Base-by-base conservation (phyloP, 768 basidiomycete species). In the Boletales sp. region DNA sequence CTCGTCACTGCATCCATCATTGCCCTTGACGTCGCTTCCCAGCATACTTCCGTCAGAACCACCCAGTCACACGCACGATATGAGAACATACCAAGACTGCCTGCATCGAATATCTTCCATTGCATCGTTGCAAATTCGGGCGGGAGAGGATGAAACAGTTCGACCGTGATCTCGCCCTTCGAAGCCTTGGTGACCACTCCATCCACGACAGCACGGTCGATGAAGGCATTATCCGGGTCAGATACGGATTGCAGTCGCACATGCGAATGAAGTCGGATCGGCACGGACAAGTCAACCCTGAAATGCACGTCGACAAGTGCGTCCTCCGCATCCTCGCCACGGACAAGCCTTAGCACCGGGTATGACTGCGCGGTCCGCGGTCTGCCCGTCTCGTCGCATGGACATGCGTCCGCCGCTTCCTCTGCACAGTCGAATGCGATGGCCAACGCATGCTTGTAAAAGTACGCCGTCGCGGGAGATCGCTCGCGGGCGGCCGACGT, bases 371-470 rank as follows among this genome's bases (percentile, higher is more conserved):
- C 61, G 43, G 66, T 72, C 51, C 66, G 71, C 5, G 80, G 79
- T 44, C 72, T 69, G 3, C 84, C 84, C 13, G 73, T 68, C n/a
- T 83, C 81, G 51, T 83, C 77, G 48, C 83, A 85, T 8, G 83
- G 83, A 60, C 83, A 86, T 55, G 78, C 75, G 50, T 84, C 82
- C 2, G 76, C 76, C 6, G 83, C 84, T 56, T 86, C 84, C 55
- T 86, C 83, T 2, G 80, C 81, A 12, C 81, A 74, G 51, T 86
- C 84, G 49, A 83, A 83, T 1, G 75, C 76, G 27, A 86, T 72
- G 7, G 75, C 77, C 1, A 85, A 70, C 0, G 78, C 77, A 31
- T 82, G 75, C 45, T 78, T 80, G 55, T 79, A 77, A 1, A 74
- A 75, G 57, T 86, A 81, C n/a, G 62, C 59, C 1, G 59, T 61